Conservation (phyloP, 1,284 basidiomycete genomes). For the Leccinum fallax region DNA sequence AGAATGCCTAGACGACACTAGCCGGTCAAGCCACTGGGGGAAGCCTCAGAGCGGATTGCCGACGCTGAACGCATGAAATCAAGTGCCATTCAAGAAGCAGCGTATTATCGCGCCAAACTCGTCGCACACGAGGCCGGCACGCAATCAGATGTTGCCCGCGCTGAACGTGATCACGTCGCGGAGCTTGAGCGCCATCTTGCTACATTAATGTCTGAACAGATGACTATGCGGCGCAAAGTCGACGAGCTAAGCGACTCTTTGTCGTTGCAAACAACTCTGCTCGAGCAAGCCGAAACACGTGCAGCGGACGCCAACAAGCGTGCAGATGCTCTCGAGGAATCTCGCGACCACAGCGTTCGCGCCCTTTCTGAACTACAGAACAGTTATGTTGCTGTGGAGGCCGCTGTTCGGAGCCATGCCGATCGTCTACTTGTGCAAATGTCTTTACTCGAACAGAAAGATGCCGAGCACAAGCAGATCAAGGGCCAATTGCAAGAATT, state of each 20-base stretch:
- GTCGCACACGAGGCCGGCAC: conserved; percentile 80
- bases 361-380: conserved; percentile 78
- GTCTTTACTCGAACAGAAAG: conserved; percentile 76
- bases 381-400: conserved; percentile 63
- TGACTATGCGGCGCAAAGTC: conserved; percentile 69
- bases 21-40: conserved; percentile 67
- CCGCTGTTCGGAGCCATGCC: conserved; percentile 75
- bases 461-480: conserved; percentile 75
- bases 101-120: conserved; percentile 95
- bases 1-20: conserved; percentile 57
- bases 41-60: conserved; percentile 75
- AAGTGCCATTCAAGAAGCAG: conserved; percentile 91
- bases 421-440: conserved; percentile 77
- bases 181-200: conserved; percentile 84
- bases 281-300: conserved; percentile 79
- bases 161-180: conserved; percentile 81
- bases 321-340: conserved; percentile 82
- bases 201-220: conserved; percentile 48
- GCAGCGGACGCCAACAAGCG: conserved; percentile 81
- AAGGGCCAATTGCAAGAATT: conserved; percentile 76
- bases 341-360: conserved; percentile 69
- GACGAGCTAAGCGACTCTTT: conserved; percentile 75
- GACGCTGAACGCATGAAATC: conserved; percentile 82
- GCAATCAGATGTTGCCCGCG: conserved; percentile 62
- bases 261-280: conserved; percentile 75